Conservation (phyloP, 2,329 filamentous ascomycete genomes). For the Colletotrichum salicis region DNA sequence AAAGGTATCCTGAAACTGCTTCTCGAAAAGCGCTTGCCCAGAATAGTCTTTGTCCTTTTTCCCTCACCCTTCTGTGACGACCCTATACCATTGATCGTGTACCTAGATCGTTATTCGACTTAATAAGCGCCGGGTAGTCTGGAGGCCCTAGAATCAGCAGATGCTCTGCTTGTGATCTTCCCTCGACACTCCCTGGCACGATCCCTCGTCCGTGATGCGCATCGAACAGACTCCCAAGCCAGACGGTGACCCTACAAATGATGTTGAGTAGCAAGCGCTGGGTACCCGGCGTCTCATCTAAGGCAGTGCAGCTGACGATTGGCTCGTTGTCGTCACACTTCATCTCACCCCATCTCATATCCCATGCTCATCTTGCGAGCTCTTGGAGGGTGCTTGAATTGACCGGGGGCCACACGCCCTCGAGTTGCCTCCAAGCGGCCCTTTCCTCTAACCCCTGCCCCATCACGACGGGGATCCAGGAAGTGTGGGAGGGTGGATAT, state of each 20-base stretch:
- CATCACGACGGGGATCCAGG: constrained; percentile 17
- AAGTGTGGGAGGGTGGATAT: constrained; percentile 28
- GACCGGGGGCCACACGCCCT: constrained; percentile 24
- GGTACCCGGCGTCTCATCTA: constrained; percentile 33
- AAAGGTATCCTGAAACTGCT: constrained; percentile 34
- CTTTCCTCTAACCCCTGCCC: constrained; percentile 23
- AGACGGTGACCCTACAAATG: constrained; percentile 17
- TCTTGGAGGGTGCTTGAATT: constrained; percentile 21
- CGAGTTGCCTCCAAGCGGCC: constrained; percentile 22
- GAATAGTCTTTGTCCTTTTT: constrained; percentile 14
- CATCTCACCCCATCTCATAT: constrained; percentile 34
- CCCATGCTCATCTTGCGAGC: constrained; percentile 29
- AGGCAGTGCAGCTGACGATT: constrained; percentile 25
- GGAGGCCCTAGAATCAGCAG: constrained; percentile 9
- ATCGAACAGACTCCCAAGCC: constrained; percentile 20
- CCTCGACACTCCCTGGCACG: constrained; percentile 24
- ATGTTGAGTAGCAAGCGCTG: constrained; percentile 21
- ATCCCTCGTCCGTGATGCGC: constrained; percentile 28
- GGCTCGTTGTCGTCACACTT: constrained; percentile 27
- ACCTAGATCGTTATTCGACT: constrained; percentile 17
- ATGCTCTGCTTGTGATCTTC: constrained; percentile 14
- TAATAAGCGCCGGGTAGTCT: constrained; percentile 29
- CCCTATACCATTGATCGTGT: constrained; percentile 16
- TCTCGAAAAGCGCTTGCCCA: constrained; percentile 23
- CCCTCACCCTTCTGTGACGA: constrained; percentile 12